Conservation (phyloP, 495 filamentous ascomycete genomes). For the Aspergillus asperescens region DNA sequence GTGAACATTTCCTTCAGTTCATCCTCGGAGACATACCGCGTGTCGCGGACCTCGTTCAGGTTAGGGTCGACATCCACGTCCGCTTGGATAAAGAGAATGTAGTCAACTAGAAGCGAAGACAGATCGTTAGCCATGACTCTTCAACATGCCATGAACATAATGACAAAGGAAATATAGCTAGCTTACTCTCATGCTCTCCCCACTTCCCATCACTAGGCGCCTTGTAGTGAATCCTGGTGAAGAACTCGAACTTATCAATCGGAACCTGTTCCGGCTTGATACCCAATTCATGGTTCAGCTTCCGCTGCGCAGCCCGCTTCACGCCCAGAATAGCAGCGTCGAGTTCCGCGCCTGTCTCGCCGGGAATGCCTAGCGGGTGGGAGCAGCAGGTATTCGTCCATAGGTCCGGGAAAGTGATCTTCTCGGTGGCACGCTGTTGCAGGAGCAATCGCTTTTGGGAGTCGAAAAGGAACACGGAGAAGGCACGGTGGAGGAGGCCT, state of each 20-base stretch:
- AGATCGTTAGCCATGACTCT: conserved; percentile 11
- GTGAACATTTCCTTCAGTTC: conserved; percentile 83
- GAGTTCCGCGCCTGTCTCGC: conserved; percentile 82
- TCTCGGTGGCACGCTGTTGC: conserved; percentile 92
- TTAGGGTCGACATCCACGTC: conserved; percentile 77
- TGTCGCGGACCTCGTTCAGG: conserved; percentile 82
- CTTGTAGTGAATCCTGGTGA: conserved; percentile 97
- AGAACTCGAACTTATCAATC: conserved; percentile 82
- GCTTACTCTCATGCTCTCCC: conserved; percentile 96
- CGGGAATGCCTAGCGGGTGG: conserved; percentile 85
- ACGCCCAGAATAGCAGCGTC: conserved; percentile 76
- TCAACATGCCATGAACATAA: not conserved
- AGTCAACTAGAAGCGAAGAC: conserved; percentile 73
- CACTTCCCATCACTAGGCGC: conserved; percentile 95
- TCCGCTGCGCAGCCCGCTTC: conserved; percentile 84
- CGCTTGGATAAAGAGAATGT: conserved; percentile 97
- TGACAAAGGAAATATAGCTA: conserved; percentile 2
- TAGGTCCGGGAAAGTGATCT: conserved; percentile 99
- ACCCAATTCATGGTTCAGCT: conserved; percentile 90
- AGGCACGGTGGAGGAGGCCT: conserved; percentile 92
- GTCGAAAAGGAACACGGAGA: conserved; percentile 97
- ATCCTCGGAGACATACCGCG: conserved; percentile 73
- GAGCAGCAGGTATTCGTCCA: conserved; percentile 99
- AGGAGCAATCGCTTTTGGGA: conserved; percentile 80
- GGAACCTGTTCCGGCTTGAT: conserved; percentile 91